Percentiles rank a stretch among this genome's conserved stretches.
These are phyloP conservation scores for Lyophyllum shimeji DNA, from an alignment of 768 basidiomycete genomes.

Conservation along the genomic window DNA sequence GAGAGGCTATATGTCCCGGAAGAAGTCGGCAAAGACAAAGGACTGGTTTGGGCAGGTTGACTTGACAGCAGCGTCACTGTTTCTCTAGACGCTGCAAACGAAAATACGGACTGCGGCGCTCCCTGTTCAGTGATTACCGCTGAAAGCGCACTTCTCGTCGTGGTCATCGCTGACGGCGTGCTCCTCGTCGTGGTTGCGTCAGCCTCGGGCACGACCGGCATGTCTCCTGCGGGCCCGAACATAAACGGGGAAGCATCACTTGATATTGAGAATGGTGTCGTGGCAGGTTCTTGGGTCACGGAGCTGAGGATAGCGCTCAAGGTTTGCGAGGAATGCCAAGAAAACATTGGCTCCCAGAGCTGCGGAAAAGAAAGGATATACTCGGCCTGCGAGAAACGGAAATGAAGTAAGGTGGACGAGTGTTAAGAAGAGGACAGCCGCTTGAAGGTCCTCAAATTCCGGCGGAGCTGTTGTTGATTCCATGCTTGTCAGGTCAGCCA, in stretches of 20 bases:
- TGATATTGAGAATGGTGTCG: not conserved
- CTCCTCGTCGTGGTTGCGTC: not conserved
- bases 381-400: conserved; percentile 21
- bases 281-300: not conserved
- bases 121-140: not conserved
- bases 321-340: not conserved
- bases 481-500: conserved; percentile 9
- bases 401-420: not conserved
- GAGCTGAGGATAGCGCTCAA: conserved; percentile 2
- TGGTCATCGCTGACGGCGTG: not conserved
- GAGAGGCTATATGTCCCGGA: not conserved
- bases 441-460: not conserved
- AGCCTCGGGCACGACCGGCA: not conserved
- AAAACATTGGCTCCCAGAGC: conserved; percentile 16
- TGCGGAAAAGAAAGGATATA: conserved; percentile 7
- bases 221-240: conserved; percentile 3
- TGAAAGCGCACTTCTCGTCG: not conserved
- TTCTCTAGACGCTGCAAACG: not conserved
- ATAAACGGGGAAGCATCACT: conserved; percentile 1
- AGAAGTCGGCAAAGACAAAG: conserved; percentile 5
- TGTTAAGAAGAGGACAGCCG: not conserved
- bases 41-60: conserved; percentile 3
- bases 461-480: not conserved
- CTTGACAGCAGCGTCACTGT: not conserved
- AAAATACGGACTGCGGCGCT: conserved; percentile 10